phyloP scores from a whole-genome alignment of 352 stramenopile species.

The Aphanomyces cochlioides region DNA sequence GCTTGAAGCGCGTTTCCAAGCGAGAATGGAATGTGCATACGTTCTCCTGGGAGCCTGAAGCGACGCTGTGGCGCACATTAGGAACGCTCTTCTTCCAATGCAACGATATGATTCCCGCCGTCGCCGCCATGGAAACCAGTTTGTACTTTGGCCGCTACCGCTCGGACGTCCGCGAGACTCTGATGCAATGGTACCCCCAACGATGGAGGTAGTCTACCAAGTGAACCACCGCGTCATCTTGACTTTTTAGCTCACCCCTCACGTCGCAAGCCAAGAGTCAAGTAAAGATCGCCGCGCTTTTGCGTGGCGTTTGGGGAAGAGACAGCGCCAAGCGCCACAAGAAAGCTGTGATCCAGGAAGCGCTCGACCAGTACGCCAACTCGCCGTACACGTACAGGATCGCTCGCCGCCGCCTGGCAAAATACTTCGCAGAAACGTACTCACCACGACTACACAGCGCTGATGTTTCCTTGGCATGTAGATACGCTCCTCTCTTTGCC shows the following conservation, averaged over 20 bases:
- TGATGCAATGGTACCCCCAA: constrained; percentile 58
- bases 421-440: constrained; percentile 32
- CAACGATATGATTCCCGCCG: constrained; percentile 76
- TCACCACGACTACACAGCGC: not conserved
- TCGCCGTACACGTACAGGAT: constrained; percentile 43
- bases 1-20: constrained; percentile 15
- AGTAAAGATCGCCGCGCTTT: constrained; percentile 55
- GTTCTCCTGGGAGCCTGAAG: constrained; percentile 25
- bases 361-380: constrained; percentile 37
- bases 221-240: too few species aligned
- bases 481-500: constrained; percentile 53
- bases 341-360: constrained; percentile 30
- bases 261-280: constrained; percentile 66
- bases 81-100: constrained; percentile 59
- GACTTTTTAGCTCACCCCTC: constrained; percentile 43
- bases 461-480: constrained; percentile 25
- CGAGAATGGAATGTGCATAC: constrained; percentile 10
- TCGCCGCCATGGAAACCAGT: constrained; percentile 63
- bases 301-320: constrained; percentile 59
- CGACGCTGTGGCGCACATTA: constrained; percentile 34
- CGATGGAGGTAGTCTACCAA: constrained; percentile 56
- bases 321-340: constrained; percentile 31
- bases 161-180: constrained; percentile 48
- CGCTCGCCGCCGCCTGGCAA: constrained; percentile 41
- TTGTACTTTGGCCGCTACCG: constrained; percentile 57